phyloP scores from a whole-genome alignment of 768 basidiomycete species.

The Inosperma sp. region DNA sequence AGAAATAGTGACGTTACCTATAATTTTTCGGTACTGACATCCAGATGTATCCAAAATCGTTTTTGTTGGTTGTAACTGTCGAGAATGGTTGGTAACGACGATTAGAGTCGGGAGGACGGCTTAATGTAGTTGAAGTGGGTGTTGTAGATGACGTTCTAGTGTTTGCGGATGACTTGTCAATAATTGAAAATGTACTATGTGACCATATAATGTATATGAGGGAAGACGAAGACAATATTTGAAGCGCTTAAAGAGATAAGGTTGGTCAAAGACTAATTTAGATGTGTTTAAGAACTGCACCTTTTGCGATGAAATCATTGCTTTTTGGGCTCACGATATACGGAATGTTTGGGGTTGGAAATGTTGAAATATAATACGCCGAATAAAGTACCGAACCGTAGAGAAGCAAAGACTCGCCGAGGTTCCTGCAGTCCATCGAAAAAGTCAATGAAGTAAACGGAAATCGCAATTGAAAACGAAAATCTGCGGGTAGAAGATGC shows the following conservation, averaged over 20 bases:
- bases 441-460: conserved; percentile 45
- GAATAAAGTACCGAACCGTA: conserved; percentile 58
- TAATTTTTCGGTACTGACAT: conserved; percentile 91
- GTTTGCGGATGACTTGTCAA: conserved; percentile 14
- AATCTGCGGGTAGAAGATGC: conserved; percentile 43
- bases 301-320: conserved; percentile 47
- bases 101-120: conserved; percentile 40
- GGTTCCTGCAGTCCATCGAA: conserved; percentile 56
- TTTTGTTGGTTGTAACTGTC: conserved; percentile 25
- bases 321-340: conserved; percentile 21
- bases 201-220: conserved; percentile 60
- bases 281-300: conserved; percentile 29
- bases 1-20: conserved; percentile 39
- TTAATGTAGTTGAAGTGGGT: conserved; percentile 5
- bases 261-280: conserved; percentile 1
- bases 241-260: conserved; percentile 45
- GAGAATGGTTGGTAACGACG: conserved; percentile 33
- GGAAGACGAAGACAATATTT: conserved; percentile 48
- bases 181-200: conserved; percentile 45
- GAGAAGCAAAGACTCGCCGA: conserved; percentile 61
- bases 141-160: conserved; percentile 12
- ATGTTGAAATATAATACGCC: conserved; percentile 42
- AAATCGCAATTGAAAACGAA: conserved; percentile 39
- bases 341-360: conserved; percentile 28
- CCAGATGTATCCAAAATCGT: conserved; percentile 72